Conservation (phyloP, 2,329 filamentous ascomycete species). For the Diaporthe caulivora region DNA sequence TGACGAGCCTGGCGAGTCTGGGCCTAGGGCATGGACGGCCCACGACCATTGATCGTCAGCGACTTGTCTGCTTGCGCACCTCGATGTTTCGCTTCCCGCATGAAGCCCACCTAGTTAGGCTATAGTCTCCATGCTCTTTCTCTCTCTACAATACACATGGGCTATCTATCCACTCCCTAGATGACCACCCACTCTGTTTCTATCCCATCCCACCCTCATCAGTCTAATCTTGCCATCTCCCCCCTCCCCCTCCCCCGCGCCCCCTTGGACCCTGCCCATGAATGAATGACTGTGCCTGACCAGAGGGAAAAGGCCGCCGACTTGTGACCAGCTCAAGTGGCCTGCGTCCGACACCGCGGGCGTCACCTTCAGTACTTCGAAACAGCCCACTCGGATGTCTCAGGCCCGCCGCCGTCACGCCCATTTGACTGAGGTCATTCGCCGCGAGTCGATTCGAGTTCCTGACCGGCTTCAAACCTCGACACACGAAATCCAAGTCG, state of each 20-base stretch:
- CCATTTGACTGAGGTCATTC: constrained; percentile 35
- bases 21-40: constrained; percentile 16
- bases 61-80: constrained; percentile 23
- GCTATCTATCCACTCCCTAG: constrained; percentile 5
- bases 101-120: constrained; percentile 20
- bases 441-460: constrained; percentile 19
- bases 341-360: constrained; percentile 21
- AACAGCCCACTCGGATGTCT: constrained; percentile 33
- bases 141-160: constrained; percentile 18
- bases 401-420: constrained; percentile 30
- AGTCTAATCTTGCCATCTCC: neutral
- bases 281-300: neutral
- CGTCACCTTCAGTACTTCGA: constrained; percentile 30
- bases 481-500: constrained; percentile 3
- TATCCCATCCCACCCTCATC: constrained; percentile 5
- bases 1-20: constrained; percentile 16
- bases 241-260: neutral
- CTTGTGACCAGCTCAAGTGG: constrained; percentile 30
- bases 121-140: constrained; percentile 14
- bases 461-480: constrained; percentile 13
- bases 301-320: constrained; percentile 20
- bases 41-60: constrained; percentile 24
- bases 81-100: constrained; percentile 34
- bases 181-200: neutral
- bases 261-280: neutral